A percentile compares a stretch with the other conserved stretches of the same genome.
These are phyloP conservation scores for Casuarina cunninghamiana DNA, from an alignment of 306 rosid species.

Conservation along the genomic window DNA sequence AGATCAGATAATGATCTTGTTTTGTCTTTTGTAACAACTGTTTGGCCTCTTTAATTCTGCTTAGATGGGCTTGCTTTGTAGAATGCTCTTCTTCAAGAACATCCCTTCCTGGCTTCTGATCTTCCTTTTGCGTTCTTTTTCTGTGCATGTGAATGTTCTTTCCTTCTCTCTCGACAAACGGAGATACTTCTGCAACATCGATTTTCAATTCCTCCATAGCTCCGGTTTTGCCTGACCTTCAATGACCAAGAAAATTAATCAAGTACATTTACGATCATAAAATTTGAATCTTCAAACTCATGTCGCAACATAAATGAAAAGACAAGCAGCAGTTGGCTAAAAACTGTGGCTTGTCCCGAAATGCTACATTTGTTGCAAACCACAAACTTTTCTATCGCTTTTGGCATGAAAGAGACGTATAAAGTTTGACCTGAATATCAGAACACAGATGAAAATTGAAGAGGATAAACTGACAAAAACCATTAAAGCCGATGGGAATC, in stretches of 20 bases:
- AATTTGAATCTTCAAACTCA: too few species aligned
- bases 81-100: background rate
- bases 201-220: background rate
- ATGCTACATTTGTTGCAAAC: too few species aligned
- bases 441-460: too few species aligned
- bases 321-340: too few species aligned
- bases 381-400: too few species aligned
- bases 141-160: background rate
- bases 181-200: background rate
- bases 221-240: background rate
- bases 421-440: too few species aligned
- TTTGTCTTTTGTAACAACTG: background rate
- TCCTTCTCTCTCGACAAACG: background rate
- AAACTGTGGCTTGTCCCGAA: too few species aligned
- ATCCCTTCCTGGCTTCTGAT: background rate
- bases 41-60: constrained; percentile 17
- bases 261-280: too few species aligned
- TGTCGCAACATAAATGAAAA: too few species aligned
- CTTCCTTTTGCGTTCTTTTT: background rate
- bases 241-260: background rate
- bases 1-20: background rate
- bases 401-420: too few species aligned
- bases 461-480: too few species aligned
- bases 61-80: background rate
- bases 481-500: too few species aligned